Conservation (phyloP, 1,284 basidiomycete genomes). For the Tilletia setariae region DNA sequence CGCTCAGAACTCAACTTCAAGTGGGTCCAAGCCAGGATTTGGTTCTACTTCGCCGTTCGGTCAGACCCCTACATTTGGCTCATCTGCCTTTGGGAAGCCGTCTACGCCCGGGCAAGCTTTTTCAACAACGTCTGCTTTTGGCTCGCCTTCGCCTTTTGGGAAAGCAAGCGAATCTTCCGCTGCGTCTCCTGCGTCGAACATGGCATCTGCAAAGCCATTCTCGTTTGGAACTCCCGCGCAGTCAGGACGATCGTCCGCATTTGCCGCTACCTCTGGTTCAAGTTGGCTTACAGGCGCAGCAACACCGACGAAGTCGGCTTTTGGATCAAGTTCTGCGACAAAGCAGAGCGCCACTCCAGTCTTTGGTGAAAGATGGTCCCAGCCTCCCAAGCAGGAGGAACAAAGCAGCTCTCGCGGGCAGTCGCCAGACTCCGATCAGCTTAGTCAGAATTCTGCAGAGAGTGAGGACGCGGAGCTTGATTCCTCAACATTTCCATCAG, state of each 20-base stretch:
- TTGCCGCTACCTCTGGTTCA: not conserved
- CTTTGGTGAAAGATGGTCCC: too few species aligned
- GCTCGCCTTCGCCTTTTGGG: constrained; percentile 30
- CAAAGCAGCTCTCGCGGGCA: too few species aligned
- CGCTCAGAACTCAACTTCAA: too few species aligned
- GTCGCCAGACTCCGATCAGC: too few species aligned
- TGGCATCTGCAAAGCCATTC: not conserved
- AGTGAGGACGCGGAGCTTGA: too few species aligned
- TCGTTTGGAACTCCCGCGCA: not conserved
- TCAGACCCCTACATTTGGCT: not conserved
- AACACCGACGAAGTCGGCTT: not conserved
- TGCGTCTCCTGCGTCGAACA: constrained; percentile 22
- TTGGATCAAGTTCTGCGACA: not conserved
- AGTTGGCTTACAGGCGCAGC: not conserved
- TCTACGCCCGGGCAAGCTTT: constrained; percentile 55
- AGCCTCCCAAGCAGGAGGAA: too few species aligned
- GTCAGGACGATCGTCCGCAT: not conserved
- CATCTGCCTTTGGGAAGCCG: constrained; percentile 15
- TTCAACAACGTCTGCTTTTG: constrained; percentile 42
- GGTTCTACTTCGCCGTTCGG: too few species aligned
- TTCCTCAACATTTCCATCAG: too few species aligned
- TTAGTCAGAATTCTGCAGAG: too few species aligned
- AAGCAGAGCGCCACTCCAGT: too few species aligned
- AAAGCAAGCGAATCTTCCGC: constrained; percentile 17
- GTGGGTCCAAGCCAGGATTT: too few species aligned